Base-by-base conservation (phyloP, 2,329 filamentous ascomycete species). In the Geosmithia morbida region DNA sequence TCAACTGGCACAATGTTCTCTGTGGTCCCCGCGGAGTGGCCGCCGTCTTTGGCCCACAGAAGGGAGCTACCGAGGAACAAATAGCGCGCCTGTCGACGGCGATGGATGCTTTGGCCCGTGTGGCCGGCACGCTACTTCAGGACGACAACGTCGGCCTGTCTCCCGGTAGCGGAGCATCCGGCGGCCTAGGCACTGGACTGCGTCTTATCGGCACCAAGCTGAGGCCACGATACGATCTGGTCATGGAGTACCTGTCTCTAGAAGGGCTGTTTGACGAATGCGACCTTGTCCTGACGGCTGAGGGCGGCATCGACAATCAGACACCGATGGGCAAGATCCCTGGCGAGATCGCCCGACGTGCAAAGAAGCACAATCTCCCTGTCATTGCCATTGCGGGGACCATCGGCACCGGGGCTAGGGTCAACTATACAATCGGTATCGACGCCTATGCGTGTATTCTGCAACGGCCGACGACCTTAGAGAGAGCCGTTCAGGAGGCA, bases 291-390 rank as follows among this genome's bases (percentile, higher is more conserved):
- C 61, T 75, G 51, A 75, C 71, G 1, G 72, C 70, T 2, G 72
- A 76, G 53, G 71, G 72, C 1, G 68, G 69, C 10, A 64, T 75
- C 16, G 72, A 75, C 51, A 63, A 65, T 43, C 72, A 75, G 51
- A 73, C 70, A 0, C 66, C 70, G 0, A 59, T 63, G 42, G 72
- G 72, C 2, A 75, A 75, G 54, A 73, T 75, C 51, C 71, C 72
- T 8, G 70, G 66, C 2, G 71, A 75, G 54, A 65, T 76, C 22
- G 72, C 70, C 10, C 59, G 63, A 46, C 62, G 69, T 10, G 71
- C 71, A 2, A 69, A 67, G 53, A 57, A 59, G 46, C 63, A 63
- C 50, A 63, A 65, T 4, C 59, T 70, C 2, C 69, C 70, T 0
- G 71, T 75, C 2, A 57, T 65, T 41, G 63, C 62, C 13, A 59